phyloP scores from a whole-genome alignment of 768 basidiomycete species.

The Tephrocybe sp. region DNA sequence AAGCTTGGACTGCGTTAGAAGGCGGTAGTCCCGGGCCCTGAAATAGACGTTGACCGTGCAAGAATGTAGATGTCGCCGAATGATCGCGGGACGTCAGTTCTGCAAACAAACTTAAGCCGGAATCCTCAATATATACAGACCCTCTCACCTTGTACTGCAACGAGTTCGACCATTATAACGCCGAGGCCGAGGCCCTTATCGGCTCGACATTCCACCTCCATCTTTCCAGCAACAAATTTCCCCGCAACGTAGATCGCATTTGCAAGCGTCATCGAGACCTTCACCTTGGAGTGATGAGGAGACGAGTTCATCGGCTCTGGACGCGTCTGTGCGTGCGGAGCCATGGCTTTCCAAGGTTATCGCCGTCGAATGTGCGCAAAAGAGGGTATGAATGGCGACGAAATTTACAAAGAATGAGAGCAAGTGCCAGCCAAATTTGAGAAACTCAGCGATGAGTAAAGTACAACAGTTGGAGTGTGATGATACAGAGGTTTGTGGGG shows the following conservation, averaged over 20 bases:
- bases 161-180: conserved; percentile 74
- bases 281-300: conserved; percentile 77
- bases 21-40: conserved; percentile 82
- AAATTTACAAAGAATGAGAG: conserved; percentile 2
- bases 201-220: conserved; percentile 77
- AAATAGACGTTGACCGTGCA: conserved; percentile 68
- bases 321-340: conserved; percentile 20
- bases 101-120: conserved; percentile 21
- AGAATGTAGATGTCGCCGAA: conserved; percentile 75
- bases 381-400: neutral
- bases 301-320: conserved; percentile 78
- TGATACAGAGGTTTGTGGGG: conserved; percentile 1
- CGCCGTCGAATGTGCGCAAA: neutral
- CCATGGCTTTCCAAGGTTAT: conserved; percentile 3
- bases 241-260: conserved; percentile 68
- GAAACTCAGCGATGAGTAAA: conserved; percentile 1
- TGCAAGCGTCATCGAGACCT: conserved; percentile 57
- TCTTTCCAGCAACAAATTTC: conserved; percentile 62
- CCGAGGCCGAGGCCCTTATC: conserved; percentile 74
- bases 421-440: neutral
- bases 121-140: neutral
- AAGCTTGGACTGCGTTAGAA: conserved; percentile 75
- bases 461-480: neutral
- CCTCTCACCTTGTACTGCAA: conserved; percentile 64
- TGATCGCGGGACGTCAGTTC: conserved; percentile 77